Percentiles rank a stretch among this genome's conserved stretches.
Conservation (phyloP, 1,139 yeast species). For the Geotrichum candidum region DNA sequence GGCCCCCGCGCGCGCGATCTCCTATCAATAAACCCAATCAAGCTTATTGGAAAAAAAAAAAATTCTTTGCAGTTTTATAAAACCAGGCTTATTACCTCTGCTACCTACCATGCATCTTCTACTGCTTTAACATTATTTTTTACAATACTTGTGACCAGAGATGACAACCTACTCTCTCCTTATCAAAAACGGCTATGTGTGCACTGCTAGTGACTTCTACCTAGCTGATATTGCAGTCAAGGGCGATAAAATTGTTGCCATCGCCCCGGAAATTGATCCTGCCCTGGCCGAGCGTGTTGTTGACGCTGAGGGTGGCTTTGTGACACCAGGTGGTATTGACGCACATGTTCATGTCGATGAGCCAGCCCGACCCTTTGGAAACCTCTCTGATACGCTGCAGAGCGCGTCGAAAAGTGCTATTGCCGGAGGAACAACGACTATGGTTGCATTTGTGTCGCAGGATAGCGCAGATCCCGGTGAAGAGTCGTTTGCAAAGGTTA, state of each 20-base stretch:
- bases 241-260: constrained; percentile 38
- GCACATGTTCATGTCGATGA: constrained; percentile 55
- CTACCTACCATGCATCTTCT: neutral
- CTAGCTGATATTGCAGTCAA: constrained; percentile 39
- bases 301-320: constrained; percentile 43
- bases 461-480: constrained; percentile 32
- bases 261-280: constrained; percentile 35
- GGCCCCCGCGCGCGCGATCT: neutral
- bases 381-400: constrained; percentile 45
- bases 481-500: constrained; percentile 19
- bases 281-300: constrained; percentile 29
- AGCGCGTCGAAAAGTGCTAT: constrained; percentile 59
- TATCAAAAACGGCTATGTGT: constrained; percentile 36
- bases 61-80: neutral
- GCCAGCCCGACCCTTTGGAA: constrained; percentile 37
- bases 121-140: too few relatives aligned
- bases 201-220: constrained; percentile 39
- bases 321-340: constrained; percentile 48
- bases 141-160: neutral
- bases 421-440: constrained; percentile 47
- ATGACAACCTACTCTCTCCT: neutral
- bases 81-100: neutral
- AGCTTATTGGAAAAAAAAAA: neutral
- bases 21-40: neutral
- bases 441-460: constrained; percentile 43